Base-by-base conservation (phyloP, 2,329 filamentous ascomycete genomes). In the Penicillium sp. region DNA sequence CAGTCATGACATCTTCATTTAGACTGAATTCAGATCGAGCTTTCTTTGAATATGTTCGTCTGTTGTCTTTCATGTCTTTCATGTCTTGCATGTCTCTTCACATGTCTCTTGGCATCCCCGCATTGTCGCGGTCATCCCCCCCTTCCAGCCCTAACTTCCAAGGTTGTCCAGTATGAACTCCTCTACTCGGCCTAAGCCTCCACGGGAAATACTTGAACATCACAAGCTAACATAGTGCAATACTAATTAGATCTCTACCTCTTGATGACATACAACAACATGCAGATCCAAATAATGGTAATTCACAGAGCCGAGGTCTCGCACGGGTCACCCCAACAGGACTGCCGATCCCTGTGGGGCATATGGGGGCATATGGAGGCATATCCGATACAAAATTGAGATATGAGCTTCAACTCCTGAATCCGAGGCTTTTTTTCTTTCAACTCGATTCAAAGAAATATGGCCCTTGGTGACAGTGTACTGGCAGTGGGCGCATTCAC, bases 401-500 rank as follows among this genome's bases (percentile, higher is more conserved):
- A 8, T 38, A 40, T 33, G 15, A 21, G 8, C n/a, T 31, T 39
- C n/a, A 7, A 28, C 22, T 21, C 12, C 15, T 35, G 22, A 26
- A 24, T 19, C 24, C 12, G 8, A 15, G 13, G 17, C 22, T 17
- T 19, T 37, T 28, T 28, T 2, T 29, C 13, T 21, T 29, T 39
- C 17, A 39, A 19, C 17, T 19, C n/a, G 0, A 21, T 17, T 9
- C 19, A 8, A 7, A 34, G 9, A 3, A 22, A 37, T 2, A 44
- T 48, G 46, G 33, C 40, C 1, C 12, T 44, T 6, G 33, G 48
- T 3, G 48, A 50, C 9, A 45, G 17, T 38, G 17, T 57, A 13
- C 26, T 54, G 4, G 41, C 45, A 31, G 52, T 61, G 35, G 49
- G 53, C 39, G 55, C 51, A 22, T 43, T 63, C 17, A 57, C 64